phyloP scores from a whole-genome alignment of 805 yeast species.

The Nakazawaea wyomingensis region DNA sequence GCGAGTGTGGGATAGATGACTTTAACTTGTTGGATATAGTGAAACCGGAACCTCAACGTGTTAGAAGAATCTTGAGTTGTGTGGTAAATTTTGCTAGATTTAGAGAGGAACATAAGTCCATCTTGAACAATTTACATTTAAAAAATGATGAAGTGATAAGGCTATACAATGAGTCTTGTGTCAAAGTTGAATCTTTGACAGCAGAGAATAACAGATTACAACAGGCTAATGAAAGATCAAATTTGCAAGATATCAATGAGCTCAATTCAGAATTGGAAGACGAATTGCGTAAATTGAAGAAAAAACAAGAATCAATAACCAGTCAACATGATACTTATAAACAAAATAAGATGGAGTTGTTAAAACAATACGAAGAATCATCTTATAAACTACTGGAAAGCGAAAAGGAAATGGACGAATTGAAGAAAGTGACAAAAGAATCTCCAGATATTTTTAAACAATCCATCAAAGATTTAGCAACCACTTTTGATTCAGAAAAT shows the following conservation, averaged over 20 bases:
- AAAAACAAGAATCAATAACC: conserved; percentile 56
- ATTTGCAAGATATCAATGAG: conserved; percentile 37
- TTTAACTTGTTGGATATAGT: conserved; percentile 68
- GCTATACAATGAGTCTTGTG: conserved; percentile 38
- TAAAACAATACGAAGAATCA: conserved; percentile 56
- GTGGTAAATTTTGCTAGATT: conserved; percentile 82
- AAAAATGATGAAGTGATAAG: conserved; percentile 47
- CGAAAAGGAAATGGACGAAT: conserved; percentile 52
- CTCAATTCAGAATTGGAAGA: conserved; percentile 54
- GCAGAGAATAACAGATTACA: conserved; percentile 30
- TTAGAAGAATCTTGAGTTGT: conserved; percentile 67
- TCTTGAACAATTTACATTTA: conserved; percentile 58
- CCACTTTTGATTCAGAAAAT: conserved; percentile 37
- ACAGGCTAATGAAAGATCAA: conserved; percentile 20
- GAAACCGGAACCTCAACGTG: conserved; percentile 69
- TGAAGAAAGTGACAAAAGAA: conserved; percentile 55
- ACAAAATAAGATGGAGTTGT: conserved; percentile 51
- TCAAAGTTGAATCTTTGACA: conserved; percentile 31
- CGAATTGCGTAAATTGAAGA: conserved; percentile 56
- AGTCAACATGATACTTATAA: conserved; percentile 61
- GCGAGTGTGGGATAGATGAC: conserved; percentile 72
- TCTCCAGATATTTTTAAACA: conserved; percentile 51
- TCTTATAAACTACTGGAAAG: conserved; percentile 52
- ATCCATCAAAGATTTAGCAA: conserved; percentile 47
- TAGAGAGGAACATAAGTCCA: conserved; percentile 69